Percentiles rank a stretch among this genome's conserved stretches.
Conservation (phyloP, 306 rosid species). For the Gastrolobium villosum region DNA sequence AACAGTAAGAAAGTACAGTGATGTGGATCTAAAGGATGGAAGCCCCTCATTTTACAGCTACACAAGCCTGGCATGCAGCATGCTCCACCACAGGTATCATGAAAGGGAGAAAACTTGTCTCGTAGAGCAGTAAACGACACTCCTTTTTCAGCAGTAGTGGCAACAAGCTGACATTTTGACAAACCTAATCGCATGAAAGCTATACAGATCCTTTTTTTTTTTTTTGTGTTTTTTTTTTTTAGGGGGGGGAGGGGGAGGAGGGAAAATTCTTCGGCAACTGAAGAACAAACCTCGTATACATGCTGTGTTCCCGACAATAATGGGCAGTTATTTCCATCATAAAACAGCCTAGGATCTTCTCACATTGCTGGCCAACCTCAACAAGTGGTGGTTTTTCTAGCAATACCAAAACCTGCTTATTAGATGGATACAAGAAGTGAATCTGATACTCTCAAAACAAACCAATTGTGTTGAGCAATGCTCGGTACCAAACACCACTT, state of each 20-base stretch:
- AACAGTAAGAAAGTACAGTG: constrained; percentile 26
- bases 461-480: constrained; percentile 42
- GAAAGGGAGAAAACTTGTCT: constrained; percentile 35
- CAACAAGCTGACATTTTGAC: constrained; percentile 52
- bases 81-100: constrained; percentile 45
- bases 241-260: constrained; percentile 35
- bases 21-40: constrained; percentile 42
- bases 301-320: constrained; percentile 51
- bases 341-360: constrained; percentile 48
- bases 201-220: constrained; percentile 57
- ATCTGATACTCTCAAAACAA: constrained; percentile 45
- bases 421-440: constrained; percentile 60
- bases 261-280: constrained; percentile 48
- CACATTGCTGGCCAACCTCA: constrained; percentile 47
- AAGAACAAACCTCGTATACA: constrained; percentile 51
- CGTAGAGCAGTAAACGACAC: constrained; percentile 35
- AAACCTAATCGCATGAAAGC: constrained; percentile 51
- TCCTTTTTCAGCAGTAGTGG: constrained; percentile 40
- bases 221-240: constrained; percentile 10
- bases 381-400: constrained; percentile 37
- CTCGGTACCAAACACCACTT: constrained; percentile 47
- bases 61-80: constrained; percentile 39
- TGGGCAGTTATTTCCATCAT: constrained; percentile 50
- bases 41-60: constrained; percentile 39
- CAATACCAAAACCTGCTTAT: constrained; percentile 60